phyloP scores from a whole-genome alignment of 495 filamentous ascomycete genomes.

The Neurospora tetrasperma region DNA sequence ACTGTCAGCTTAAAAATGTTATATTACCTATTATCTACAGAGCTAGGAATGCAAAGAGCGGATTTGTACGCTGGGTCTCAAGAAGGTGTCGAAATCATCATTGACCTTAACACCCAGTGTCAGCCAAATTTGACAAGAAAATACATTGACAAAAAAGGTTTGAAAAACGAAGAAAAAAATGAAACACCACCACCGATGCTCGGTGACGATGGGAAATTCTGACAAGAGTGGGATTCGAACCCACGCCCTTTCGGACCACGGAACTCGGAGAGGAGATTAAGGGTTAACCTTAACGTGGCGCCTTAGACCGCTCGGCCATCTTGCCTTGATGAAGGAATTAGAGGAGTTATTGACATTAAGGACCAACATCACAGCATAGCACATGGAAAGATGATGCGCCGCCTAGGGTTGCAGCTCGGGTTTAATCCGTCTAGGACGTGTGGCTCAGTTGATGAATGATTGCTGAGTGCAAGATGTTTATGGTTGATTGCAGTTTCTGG shows the following conservation, averaged over 20 bases:
- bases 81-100: not conserved
- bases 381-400: not conserved
- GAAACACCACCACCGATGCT: not conserved
- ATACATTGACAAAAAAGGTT: not conserved
- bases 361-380: no score
- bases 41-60: not conserved
- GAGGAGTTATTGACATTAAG: not conserved
- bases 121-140: not conserved
- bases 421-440: not conserved
- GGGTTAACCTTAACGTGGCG: not conserved
- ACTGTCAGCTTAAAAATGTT: no score
- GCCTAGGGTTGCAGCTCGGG: not conserved
- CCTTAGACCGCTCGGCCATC: not conserved
- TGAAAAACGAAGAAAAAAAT: not conserved
- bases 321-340: not conserved
- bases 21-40: no score
- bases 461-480: not conserved
- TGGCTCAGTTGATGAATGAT: not conserved
- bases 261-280: constrained; percentile 3
- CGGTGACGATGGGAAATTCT: not conserved
- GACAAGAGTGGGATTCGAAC: constrained; percentile 29
- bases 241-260: constrained; percentile 27
- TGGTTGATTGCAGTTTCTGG: not conserved
- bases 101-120: not conserved
- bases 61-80: not conserved